A percentile compares a stretch with the other conserved stretches of the same genome.
These are phyloP conservation scores for Aspergillus sp. DNA, from an alignment of 2,329 filamentous ascomycete genomes.

Conservation along the genomic window DNA sequence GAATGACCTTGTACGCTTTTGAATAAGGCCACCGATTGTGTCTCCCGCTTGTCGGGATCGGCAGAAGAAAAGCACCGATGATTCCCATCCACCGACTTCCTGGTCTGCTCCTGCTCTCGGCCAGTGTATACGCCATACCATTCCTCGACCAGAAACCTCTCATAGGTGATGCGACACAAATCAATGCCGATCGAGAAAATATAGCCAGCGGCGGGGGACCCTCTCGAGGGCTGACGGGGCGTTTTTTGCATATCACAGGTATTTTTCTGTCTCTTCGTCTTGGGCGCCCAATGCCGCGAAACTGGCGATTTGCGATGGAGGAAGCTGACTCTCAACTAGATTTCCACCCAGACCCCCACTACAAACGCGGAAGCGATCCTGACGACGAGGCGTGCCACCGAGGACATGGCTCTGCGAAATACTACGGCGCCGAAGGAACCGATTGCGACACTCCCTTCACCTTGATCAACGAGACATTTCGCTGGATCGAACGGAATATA, in stretches of 20 bases:
- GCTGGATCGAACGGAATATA: constrained; percentile 79
- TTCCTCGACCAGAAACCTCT: constrained; percentile 19
- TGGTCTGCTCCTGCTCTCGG: constrained; percentile 12
- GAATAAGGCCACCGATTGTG: not conserved
- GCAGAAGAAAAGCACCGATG: constrained; percentile 16
- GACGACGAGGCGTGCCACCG: constrained; percentile 74
- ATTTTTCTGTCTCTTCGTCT: not conserved
- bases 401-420: constrained; percentile 71
- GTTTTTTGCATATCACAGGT: constrained; percentile 40
- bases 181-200: constrained; percentile 6
- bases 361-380: constrained; percentile 67
- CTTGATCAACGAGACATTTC: constrained; percentile 83
- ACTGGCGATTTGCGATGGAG: not conserved
- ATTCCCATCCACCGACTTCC: constrained; percentile 14
- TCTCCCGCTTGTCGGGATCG: constrained; percentile 9
- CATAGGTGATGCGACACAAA: not conserved
- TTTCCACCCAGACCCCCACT: constrained; percentile 87
- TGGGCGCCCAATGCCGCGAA: too few species aligned
- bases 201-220: constrained; percentile 1
- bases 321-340: constrained; percentile 53
- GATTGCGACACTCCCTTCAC: constrained; percentile 83
- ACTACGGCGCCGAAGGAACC: constrained; percentile 80
- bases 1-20: not conserved
- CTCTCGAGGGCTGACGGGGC: constrained; percentile 25
- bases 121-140: constrained; percentile 17